Evolutionary conservation across 148 eudicot species (phyloP).

Genomic region (Limonium bicolor): DNA sequence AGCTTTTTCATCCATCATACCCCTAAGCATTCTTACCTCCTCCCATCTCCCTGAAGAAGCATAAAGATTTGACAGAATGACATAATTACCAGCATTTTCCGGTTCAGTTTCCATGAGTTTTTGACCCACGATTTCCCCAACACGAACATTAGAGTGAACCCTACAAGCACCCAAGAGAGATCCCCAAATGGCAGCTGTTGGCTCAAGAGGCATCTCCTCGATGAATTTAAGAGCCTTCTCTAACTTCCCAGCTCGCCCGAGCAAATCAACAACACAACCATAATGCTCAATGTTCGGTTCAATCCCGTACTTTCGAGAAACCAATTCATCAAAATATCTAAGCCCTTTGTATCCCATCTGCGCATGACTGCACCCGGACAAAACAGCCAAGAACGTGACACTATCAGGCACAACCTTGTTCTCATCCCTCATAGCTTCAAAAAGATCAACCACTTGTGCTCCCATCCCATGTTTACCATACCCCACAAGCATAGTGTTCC

Average conservation of each 20-base stretch:
- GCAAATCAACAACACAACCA: constrained; percentile 77
- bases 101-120: constrained; percentile 63
- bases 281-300: constrained; percentile 65
- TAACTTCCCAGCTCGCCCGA: constrained; percentile 69
- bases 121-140: constrained; percentile 51
- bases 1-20: constrained; percentile 46
- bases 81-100: constrained; percentile 77
- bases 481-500: constrained; percentile 90
- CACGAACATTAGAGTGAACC: constrained; percentile 41
- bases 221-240: constrained; percentile 54
- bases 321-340: constrained; percentile 44
- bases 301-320: constrained; percentile 23
- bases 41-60: constrained; percentile 84
- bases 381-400: constrained; percentile 52
- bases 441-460: constrained; percentile 36
- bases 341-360: constrained; percentile 61
- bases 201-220: constrained; percentile 53
- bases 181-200: constrained; percentile 86
- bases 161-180: constrained; percentile 81
- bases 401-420: constrained; percentile 41
- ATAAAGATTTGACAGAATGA: constrained; percentile 53
- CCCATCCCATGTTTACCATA: constrained; percentile 79
- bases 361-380: constrained; percentile 87
- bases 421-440: constrained; percentile 41
- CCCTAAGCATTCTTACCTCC: constrained; percentile 43